Base-by-base conservation (phyloP, 1,284 basidiomycete species). In the Sparassis latifolia region DNA sequence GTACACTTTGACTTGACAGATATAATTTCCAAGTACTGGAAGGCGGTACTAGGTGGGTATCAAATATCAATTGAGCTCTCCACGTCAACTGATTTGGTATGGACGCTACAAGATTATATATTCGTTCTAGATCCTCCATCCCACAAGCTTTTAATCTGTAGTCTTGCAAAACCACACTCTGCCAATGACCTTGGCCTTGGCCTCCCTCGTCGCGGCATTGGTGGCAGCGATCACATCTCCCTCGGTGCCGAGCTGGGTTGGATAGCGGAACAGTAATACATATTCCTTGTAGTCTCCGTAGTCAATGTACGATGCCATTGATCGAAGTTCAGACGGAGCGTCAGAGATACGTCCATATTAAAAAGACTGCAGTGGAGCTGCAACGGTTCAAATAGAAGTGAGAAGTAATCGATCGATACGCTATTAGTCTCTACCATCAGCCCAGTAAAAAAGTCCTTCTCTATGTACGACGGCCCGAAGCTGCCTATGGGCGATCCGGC, bases 161-260 rank as follows among this genome's bases (percentile, higher is more conserved):
- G 81, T 27, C 69, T 94, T 10, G 77, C 92, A 20, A 68, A 78
- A 35, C 85, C 89, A 6, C 86, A 85, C 53, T 63, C 61, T 20
- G 77, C 77, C n/a, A 71, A 78, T 47, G 77, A 84, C 46, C 74
- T 97, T 6, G 76, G 75, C 5, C 76, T 77, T 6, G 94, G 93
- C 5, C 69, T 97, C 42, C 94, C 94, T n/a, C 76, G 81, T 59
- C 80, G 79, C 56, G 82, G 80, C 12, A 75, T 94, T 30, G 89
- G 86, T 57, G 89, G 89, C 7, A 92, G 89, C 60, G 94, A 97
- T 67, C 94, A 97, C 64, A 74, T 93, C 52, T 86, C 87, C 1
- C 75, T 97, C 7, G 82, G 79, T 41, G 78, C 76, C 4, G 79
- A 86, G 31, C 62, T 69, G 74, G 52, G 62, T 45, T 68, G 70